Evolutionary conservation across 768 basidiomycete species (phyloP).

Genomic region (Coprinellus micaceus): DNA sequence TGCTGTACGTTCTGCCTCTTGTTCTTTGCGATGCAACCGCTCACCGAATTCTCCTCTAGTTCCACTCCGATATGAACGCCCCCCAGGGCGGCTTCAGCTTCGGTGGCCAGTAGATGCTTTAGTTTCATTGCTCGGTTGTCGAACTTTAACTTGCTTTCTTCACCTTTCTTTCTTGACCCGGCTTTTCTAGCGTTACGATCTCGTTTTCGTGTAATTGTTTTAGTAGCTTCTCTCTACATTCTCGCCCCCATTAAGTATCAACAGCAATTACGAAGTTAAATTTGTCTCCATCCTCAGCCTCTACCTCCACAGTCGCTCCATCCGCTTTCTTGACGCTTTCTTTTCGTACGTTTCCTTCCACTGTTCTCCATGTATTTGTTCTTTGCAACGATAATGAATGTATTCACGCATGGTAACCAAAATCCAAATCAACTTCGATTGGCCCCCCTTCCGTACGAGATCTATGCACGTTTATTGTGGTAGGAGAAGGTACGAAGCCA

Average conservation of each 20-base stretch:
- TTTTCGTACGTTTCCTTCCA: constrained; percentile 1
- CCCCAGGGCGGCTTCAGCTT: constrained; percentile 98
- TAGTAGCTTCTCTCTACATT: constrained; percentile 2
- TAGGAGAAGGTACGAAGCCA: too few relatives aligned
- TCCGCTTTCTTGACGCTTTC: neutral
- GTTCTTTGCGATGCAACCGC: constrained; percentile 9
- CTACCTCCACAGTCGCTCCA: neutral
- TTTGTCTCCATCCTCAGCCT: constrained; percentile 9
- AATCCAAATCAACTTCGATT: neutral
- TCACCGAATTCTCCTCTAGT: constrained; percentile 37
- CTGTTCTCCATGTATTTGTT: neutral
- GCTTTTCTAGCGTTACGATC: constrained; percentile 1
- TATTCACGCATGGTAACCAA: constrained; percentile 9
- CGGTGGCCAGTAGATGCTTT: constrained; percentile 49
- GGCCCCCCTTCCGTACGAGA: neutral
- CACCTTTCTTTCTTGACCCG: neutral
- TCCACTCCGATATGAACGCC: constrained; percentile 80
- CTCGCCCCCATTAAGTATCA: constrained; percentile 3
- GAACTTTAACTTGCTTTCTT: constrained; percentile 2
- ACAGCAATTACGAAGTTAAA: constrained; percentile 6
- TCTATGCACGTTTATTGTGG: too few relatives aligned
- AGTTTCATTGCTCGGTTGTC: neutral
- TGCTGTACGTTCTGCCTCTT: constrained; percentile 47
- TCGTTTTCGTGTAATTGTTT: neutral
- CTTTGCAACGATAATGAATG: neutral